Percentiles rank a stretch among this genome's conserved stretches.
phyloP scores from a whole-genome alignment of 2,329 filamentous ascomycete species.

The Lasiodiplodia sp. region DNA sequence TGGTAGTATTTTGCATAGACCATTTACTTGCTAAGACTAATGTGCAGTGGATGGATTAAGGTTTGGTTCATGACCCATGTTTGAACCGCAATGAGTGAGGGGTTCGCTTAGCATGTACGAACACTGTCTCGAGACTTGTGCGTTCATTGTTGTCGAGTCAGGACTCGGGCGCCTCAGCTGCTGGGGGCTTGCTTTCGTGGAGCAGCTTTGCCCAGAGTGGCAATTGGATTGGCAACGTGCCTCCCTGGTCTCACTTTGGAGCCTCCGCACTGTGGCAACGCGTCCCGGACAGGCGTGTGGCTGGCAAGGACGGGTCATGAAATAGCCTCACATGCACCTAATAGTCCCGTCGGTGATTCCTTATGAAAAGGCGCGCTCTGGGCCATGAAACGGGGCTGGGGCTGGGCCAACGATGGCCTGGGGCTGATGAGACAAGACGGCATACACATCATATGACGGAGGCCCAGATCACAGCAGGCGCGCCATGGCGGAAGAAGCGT shows the following conservation, averaged over 20 bases:
- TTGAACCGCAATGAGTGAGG: conserved; percentile 6
- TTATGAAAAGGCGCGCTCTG: conserved; percentile 4
- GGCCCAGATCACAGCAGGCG: not conserved
- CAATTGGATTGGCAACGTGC: conserved; percentile 11
- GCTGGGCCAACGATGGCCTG: not conserved
- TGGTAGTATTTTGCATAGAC: not conserved
- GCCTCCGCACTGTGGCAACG: not conserved
- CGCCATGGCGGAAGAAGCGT: not conserved
- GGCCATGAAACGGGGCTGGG: not conserved
- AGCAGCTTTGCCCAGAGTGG: conserved; percentile 18
- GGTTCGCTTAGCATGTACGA: conserved; percentile 6
- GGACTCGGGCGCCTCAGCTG: conserved; percentile 3
- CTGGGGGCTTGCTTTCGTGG: conserved; percentile 6
- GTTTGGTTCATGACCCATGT: not conserved
- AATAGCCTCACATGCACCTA: conserved; percentile 13
- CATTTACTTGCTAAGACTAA: not conserved
- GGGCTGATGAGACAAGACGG: not conserved
- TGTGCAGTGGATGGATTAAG: not conserved
- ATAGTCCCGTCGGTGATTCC: not conserved
- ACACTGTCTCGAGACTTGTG: not conserved
- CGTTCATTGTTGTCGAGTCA: conserved; percentile 9
- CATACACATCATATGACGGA: not conserved
- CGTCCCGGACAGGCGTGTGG: not conserved
- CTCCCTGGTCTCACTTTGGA: not conserved
- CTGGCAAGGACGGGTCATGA: not conserved